phyloP scores from a whole-genome alignment of 2,329 filamentous ascomycete genomes.

The Pestalotiopsis sp. region DNA sequence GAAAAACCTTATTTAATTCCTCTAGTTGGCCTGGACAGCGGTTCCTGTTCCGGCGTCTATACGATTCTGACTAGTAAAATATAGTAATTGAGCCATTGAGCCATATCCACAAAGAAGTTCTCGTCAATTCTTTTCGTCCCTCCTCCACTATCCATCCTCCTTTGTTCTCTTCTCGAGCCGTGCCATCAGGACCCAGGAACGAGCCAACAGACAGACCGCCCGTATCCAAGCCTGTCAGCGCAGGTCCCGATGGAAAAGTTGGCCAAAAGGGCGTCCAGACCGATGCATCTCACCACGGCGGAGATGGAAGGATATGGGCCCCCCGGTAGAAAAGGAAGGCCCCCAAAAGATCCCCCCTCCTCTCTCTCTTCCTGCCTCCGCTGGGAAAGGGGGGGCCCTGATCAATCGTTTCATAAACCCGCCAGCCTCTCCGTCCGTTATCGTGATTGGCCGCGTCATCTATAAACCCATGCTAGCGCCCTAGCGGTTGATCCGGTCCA shows the following conservation, averaged over 20 bases:
- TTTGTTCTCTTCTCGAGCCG: too few relatives aligned
- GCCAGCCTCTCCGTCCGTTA: not conserved
- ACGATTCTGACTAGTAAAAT: not conserved
- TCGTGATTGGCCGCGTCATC: constrained; percentile 4
- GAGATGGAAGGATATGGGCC: not conserved
- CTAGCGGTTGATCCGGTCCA: constrained; percentile 9
- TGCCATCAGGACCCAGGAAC: not conserved
- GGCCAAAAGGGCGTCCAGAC: not conserved
- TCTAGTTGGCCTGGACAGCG: not conserved
- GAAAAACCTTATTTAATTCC: not conserved
- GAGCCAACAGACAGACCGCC: not conserved
- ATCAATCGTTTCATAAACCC: constrained; percentile 7
- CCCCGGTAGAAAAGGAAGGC: not conserved
- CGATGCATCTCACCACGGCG: not conserved
- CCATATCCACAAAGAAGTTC: not conserved
- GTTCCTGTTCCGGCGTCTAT: not conserved
- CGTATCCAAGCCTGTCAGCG: not conserved
- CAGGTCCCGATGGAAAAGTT: not conserved
- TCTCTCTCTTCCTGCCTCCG: not conserved
- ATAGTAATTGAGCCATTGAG: not conserved
- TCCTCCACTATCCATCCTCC: not conserved
- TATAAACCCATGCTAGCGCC: constrained; percentile 7
- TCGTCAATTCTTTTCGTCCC: not conserved
- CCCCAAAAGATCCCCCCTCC: not conserved
- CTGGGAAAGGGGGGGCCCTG: not conserved